These are phyloP conservation scores for Trichosporon ovoides DNA, from an alignment of 1,284 basidiomycete genomes.

Conservation along the genomic window DNA sequence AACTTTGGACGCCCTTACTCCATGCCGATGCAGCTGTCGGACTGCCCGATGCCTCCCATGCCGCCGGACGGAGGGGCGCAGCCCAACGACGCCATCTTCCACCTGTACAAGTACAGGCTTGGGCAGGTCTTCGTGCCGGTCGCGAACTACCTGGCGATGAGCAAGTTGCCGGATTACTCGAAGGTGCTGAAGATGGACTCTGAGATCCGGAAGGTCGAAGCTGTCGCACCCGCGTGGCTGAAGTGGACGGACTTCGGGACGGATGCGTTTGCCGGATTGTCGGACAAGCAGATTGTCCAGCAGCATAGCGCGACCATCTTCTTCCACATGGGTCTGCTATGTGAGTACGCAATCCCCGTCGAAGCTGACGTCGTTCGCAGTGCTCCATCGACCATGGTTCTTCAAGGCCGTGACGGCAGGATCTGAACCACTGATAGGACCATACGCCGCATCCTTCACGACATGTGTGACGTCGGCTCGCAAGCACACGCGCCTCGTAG, in stretches of 20 bases:
- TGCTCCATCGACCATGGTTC: constrained; percentile 26
- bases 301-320: constrained; percentile 26
- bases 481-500: constrained; percentile 22
- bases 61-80: constrained; percentile 9
- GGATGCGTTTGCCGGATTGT: neutral
- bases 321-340: constrained; percentile 25
- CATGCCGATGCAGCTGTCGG: constrained; percentile 22
- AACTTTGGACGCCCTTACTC: constrained; percentile 31
- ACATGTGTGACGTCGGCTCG: constrained; percentile 26
- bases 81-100: constrained; percentile 20
- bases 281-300: constrained; percentile 20
- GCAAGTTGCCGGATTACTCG: constrained; percentile 23
- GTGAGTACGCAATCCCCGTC: neutral
- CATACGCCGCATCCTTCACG: constrained; percentile 24
- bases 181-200: constrained; percentile 22
- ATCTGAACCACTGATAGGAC: constrained; percentile 21
- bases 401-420: constrained; percentile 21
- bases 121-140: constrained; percentile 19
- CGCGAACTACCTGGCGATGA: constrained; percentile 21
- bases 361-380: constrained; percentile 1
- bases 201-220: constrained; percentile 20
- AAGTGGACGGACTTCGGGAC: constrained; percentile 18
- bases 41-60: constrained; percentile 15
- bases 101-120: constrained; percentile 21
- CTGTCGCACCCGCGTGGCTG: constrained; percentile 20